A percentile compares a stretch with the other conserved stretches of the same genome.
Evolutionary conservation across 176 grass and related monocot species (phyloP).

Genomic region (Phoenix roebelenii): DNA sequence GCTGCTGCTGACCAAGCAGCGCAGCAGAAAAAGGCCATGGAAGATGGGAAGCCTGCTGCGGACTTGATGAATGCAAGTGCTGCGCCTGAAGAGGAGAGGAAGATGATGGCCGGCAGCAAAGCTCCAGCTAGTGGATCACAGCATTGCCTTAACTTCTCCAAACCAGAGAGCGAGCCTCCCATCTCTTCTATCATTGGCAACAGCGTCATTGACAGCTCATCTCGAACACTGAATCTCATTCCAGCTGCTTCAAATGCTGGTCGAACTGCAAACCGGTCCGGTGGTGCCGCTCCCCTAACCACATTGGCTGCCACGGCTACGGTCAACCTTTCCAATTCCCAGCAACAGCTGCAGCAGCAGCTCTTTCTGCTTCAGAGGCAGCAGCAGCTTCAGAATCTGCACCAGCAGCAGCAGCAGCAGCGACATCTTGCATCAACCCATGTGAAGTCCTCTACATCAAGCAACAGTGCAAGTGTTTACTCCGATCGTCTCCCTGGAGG

Average conservation of each 20-base stretch:
- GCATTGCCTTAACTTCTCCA: constrained; percentile 83
- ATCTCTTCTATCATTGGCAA: constrained; percentile 39
- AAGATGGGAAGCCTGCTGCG: constrained; percentile 53
- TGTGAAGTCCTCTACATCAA: constrained; percentile 54
- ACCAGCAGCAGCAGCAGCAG: constrained; percentile 33
- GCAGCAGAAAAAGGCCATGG: constrained; percentile 40
- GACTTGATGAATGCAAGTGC: constrained; percentile 40
- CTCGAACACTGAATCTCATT: constrained; percentile 67
- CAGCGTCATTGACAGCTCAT: constrained; percentile 41
- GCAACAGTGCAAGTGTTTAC: constrained; percentile 34
- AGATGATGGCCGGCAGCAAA: constrained; percentile 44
- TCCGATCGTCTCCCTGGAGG: constrained; percentile 19
- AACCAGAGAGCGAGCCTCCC: constrained; percentile 45
- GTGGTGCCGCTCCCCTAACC: neutral
- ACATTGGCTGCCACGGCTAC: no score
- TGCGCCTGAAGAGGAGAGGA: constrained; percentile 52
- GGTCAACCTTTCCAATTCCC: no score
- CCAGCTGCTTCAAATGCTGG: constrained; percentile 8
- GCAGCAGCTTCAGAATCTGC: constrained; percentile 19
- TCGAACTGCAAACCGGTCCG: constrained; percentile 29
- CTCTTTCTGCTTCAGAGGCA: no score
- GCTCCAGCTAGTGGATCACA: constrained; percentile 32
- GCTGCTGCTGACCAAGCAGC: constrained; percentile 30
- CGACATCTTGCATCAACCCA: constrained; percentile 47
- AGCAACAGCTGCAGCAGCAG: no score